A percentile compares a stretch with the other conserved stretches of the same genome.
These are phyloP conservation scores for Aureobasidium uvarum DNA, from an alignment of 2,329 filamentous ascomycete genomes.

Conservation along the genomic window DNA sequence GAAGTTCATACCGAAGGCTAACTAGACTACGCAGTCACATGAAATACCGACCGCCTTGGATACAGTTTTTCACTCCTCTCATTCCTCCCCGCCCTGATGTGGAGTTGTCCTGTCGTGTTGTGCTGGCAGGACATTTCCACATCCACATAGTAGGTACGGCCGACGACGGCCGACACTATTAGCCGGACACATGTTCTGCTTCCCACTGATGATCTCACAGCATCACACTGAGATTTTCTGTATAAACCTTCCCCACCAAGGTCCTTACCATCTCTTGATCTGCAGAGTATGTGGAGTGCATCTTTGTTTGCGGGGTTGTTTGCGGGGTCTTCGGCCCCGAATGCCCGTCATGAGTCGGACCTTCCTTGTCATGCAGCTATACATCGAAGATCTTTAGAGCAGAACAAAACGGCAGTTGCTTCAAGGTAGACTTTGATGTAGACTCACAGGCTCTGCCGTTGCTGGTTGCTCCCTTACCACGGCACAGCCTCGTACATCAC, in stretches of 20 bases:
- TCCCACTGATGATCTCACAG: background rate
- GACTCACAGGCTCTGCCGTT: background rate
- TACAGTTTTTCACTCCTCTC: background rate
- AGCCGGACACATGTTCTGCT: background rate
- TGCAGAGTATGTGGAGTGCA: slow-evolving; percentile 2
- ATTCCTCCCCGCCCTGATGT: background rate
- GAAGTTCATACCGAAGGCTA: background rate
- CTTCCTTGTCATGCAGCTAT: slow-evolving; percentile 10
- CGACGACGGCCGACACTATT: slow-evolving; percentile 9
- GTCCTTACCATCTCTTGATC: background rate
- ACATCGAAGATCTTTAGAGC: background rate
- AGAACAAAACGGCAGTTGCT: background rate
- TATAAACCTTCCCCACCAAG: background rate
- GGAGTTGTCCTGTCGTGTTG: no score
- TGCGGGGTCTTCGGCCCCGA: background rate
- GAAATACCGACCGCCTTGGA: no score
- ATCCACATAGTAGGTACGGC: background rate
- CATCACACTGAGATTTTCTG: background rate
- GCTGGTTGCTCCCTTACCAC: background rate
- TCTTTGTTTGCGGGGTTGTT: slow-evolving; percentile 10
- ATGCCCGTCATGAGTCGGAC: background rate
- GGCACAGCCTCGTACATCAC: background rate
- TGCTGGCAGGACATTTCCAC: background rate
- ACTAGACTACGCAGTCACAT: background rate
- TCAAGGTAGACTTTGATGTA: background rate